Base-by-base conservation (phyloP, 495 filamentous ascomycete species). In the Schizothecium vesticola region DNA sequence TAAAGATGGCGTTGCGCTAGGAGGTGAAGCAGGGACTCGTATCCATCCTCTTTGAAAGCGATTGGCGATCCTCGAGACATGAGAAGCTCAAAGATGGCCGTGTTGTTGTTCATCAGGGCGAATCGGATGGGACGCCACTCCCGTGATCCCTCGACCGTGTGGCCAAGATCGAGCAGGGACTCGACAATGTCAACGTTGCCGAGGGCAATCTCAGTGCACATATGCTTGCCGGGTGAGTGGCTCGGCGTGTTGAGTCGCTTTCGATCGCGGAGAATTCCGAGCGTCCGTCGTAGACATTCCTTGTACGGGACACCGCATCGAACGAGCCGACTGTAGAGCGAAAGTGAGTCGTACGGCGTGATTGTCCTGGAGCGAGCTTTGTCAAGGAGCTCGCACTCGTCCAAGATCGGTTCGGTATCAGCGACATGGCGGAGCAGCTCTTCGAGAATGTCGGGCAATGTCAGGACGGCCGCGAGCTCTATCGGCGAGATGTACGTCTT, bases 361-460 rank as follows among this genome's bases (percentile, higher is more conserved):
- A 66, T 56, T 1, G 25, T 59, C 12, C 22, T 29, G 3, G 64
- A 12, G 22, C 25, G 60, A 8, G 61, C 67, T n/a, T 61, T 61
- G 26, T 68, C 61, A 1, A 68, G 56, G 51, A 68, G 63, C 12
- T 51, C 60, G 21, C 55, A 68, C 22, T 68, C 61, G 55, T 68
- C 61, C 29, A 68, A 61, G 24, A 69, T 3, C 3, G 29, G 56
- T 22, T 13, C 67, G 5, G 22, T 24, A 29, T 66, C 59, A 24
- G 60, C 33, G 11, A 56, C 36, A 16, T 62, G 28, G 29, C 25
- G 43, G 19, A 71, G 56, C 4, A 70, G 64, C 43, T 63, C 68
- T n/a, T 67, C 68, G 6, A 70, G 64, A 16, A 70, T 67, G 19
- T 70, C 68, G 5, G 68, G 68, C 13, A 70, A 51, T 10, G 68